Conservation (phyloP, 257 asterid species). For the Ajuga chamaepitys region DNA sequence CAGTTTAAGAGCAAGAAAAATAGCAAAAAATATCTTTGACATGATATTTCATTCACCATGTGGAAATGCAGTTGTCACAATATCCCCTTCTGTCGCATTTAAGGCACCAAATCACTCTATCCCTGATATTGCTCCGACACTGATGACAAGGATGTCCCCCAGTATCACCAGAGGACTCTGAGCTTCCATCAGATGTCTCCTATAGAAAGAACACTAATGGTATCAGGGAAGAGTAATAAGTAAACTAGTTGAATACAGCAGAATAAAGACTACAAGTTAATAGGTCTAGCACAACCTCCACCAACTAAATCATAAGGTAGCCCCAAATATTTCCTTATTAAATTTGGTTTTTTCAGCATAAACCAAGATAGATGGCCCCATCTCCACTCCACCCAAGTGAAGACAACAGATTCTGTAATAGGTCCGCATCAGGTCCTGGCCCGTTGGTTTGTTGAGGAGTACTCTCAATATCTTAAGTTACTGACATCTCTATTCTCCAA, state of each 20-base stretch:
- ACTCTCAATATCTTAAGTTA: not conserved
- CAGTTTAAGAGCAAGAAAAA: slow-evolving; percentile 17
- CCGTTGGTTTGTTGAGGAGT: not conserved
- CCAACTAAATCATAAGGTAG: not conserved
- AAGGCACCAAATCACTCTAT: slow-evolving; percentile 72
- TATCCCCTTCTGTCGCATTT: slow-evolving; percentile 91
- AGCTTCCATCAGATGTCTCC: slow-evolving; percentile 78
- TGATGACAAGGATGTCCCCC: slow-evolving; percentile 95
- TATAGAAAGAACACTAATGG: slow-evolving; percentile 16
- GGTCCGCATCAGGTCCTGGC: not conserved
- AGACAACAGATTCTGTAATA: not conserved
- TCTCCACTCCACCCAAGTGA: not conserved
- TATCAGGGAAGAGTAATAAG: slow-evolving; percentile 8
- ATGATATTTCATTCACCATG: slow-evolving; percentile 51
- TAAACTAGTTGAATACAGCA: slow-evolving; percentile 1
- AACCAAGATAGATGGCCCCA: not conserved
- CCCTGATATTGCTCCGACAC: slow-evolving; percentile 58
- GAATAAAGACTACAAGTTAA: slow-evolving; percentile 10
- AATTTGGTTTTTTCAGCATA: not conserved
- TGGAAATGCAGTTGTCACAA: slow-evolving; percentile 80
- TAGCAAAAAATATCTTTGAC: not conserved
- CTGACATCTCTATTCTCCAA: not conserved
- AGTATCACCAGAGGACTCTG: slow-evolving; percentile 72
- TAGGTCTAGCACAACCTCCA: not conserved
- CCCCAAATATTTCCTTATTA: not conserved